Evolutionary conservation across 805 yeast species (phyloP).

Genomic region (Hanseniaspora meyeri): DNA sequence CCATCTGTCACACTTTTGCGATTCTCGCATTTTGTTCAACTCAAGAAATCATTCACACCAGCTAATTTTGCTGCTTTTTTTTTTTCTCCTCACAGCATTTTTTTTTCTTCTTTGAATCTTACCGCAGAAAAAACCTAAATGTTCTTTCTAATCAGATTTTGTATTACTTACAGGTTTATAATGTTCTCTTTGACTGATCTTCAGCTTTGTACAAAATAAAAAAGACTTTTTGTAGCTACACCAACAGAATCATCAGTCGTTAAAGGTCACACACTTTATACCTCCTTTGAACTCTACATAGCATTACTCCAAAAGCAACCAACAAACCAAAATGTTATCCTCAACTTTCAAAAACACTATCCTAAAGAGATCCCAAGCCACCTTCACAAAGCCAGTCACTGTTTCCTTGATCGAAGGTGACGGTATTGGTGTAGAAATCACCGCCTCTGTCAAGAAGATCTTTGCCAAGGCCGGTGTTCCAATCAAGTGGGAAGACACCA

Average conservation of each 20-base stretch:
- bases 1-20: slow-evolving; percentile 1
- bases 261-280: too few species aligned
- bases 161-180: too few species aligned
- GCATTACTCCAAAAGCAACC: neutral
- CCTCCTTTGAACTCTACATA: neutral
- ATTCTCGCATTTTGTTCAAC: slow-evolving; percentile 10
- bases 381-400: slow-evolving; percentile 51
- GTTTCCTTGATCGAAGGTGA: slow-evolving; percentile 98
- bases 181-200: too few species aligned
- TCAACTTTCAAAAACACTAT: neutral
- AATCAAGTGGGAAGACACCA: slow-evolving; percentile 92
- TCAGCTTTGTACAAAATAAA: too few species aligned
- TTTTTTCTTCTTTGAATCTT: too few species aligned
- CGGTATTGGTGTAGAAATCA: slow-evolving; percentile 94
- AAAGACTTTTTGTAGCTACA: too few species aligned
- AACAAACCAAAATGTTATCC: neutral
- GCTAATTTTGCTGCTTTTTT: neutral
- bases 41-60: too few species aligned
- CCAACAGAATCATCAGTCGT: too few species aligned
- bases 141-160: too few species aligned
- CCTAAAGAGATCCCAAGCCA: slow-evolving; percentile 18
- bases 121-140: too few species aligned
- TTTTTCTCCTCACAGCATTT: too few species aligned
- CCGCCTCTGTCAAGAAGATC: slow-evolving; percentile 84
- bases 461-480: slow-evolving; percentile 92